These are phyloP conservation scores for Cryphonectria radicalis DNA, from an alignment of 2,329 filamentous ascomycete species.

Conservation along the genomic window DNA sequence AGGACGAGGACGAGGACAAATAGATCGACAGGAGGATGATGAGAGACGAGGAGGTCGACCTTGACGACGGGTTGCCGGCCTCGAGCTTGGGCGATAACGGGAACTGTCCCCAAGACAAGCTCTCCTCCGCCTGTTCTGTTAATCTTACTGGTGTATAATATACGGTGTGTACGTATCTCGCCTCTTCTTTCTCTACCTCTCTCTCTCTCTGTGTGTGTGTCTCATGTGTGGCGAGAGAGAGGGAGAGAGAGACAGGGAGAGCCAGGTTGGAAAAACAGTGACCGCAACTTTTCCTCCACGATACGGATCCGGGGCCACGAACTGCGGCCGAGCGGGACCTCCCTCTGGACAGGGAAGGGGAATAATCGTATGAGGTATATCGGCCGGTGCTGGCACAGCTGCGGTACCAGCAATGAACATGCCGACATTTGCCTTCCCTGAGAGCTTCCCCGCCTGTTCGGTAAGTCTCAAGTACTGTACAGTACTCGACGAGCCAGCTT, in stretches of 20 bases:
- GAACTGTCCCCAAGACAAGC: not conserved
- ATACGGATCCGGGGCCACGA: conserved; percentile 14
- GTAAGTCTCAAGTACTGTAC: conserved; percentile 19
- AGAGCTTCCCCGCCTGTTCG: not conserved
- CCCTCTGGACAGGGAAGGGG: conserved; percentile 3
- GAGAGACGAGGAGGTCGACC: conserved; percentile 11
- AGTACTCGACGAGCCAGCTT: conserved; percentile 30
- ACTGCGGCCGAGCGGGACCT: conserved; percentile 24
- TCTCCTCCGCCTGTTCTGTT: conserved; percentile 17
- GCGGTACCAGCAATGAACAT: conserved; percentile 23
- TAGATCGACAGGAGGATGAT: not conserved
- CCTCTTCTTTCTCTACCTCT: not conserved
- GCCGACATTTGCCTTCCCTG: conserved; percentile 18
- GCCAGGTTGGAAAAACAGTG: conserved; percentile 23
- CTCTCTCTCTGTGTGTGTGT: conserved; percentile 16
- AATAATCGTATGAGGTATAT: conserved; percentile 21
- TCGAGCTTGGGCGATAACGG: conserved; percentile 27
- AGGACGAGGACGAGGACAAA: not conserved
- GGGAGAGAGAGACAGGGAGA: conserved; percentile 23
- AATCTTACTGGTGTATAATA: conserved; percentile 4
- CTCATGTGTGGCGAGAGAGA: conserved; percentile 1
- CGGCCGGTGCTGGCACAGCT: conserved; percentile 27
- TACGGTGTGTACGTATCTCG: conserved; percentile 19
- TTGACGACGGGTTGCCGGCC: conserved; percentile 20
- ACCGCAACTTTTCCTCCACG: conserved; percentile 22